Evolutionary conservation across 2,329 filamentous ascomycete genomes (phyloP), one percentile per base, ranked within the genome.

Genomic region (Bisporella sp.): DNA sequence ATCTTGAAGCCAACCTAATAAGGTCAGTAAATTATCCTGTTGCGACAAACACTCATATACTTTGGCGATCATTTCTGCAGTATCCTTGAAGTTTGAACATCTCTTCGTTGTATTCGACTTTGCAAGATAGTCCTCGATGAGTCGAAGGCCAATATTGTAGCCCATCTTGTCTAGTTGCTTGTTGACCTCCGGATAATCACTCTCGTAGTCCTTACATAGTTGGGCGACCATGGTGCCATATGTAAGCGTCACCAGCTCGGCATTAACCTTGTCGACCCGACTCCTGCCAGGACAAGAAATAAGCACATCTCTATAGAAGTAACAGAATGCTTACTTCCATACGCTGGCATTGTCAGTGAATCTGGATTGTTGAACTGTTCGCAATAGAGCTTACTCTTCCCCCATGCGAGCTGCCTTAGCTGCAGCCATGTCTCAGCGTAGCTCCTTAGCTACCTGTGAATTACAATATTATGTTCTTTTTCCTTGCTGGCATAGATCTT

Each of bases 161-260:
- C 93, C 93, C 93, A 99, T 99, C 72, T 92, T 95, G 67, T 99
- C 93, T 42, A 99, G 79, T 69, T 99, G 93, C 69, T 92, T 90
- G 73, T 99, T 99, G 66, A 99, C 92, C 68, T 97, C 90, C 47
- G 81, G 76, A 67, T 99, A 99, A 71, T 97, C 89, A 62, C 82
- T 84, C 62, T 96, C 90, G 67, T 92, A 96, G 73, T 99, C 93
- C 69, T 92, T 92, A 74, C 92, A 97, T 58, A 99, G 77, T 69
- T 97, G 92, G 51, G 90, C 88, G 51, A 99, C 93, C 56, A 99
- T 95, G 29, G 93, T 97, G 65, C 93, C 93, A 69, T 99, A 99
- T 32, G 93, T 99, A 63, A 99, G 79, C 43, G 91, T 96, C 47
- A 99, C 92, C 54, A 99, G 80, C 74, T 99, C 93, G 57, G 93